Base-by-base conservation (phyloP, 2,329 filamentous ascomycete species). In the Trichophyton equinum region DNA sequence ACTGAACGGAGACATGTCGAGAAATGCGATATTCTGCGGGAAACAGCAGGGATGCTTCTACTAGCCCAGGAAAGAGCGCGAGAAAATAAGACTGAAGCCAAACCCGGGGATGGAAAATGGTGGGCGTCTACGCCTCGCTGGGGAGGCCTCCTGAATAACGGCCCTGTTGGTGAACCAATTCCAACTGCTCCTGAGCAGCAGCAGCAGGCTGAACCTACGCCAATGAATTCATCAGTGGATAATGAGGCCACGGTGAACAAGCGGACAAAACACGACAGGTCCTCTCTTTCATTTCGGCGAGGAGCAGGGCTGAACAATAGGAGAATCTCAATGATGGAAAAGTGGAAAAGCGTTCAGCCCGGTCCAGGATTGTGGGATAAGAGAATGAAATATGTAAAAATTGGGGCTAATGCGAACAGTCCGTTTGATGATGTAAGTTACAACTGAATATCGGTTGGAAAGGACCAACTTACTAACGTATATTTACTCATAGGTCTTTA, bases 11-110 rank as follows among this genome's bases (percentile, higher is more conserved):
- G 71, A 3, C 64, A 71, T 56, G 72, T 67, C 36, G 75, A 75
- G 62, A 68, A 76, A 15, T 75, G 84, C 58, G 82, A 85, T 67
- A 65, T 80, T 7, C 75, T 83, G 63, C 77, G 82, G 60, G 83
- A 86, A 66, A 70, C 84, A 3, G 82, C 81, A 4, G 79, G 77
- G 1, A 72, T 85, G 70, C 71, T 86, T 13, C 73, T 82, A 20
- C 68, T 84, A 1, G 83, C 83, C 1, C 82, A 85, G 68, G 82
- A 85, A 68, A 77, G 83, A 42, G 76, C 76, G n/a, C 75, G 82
- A 58, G 77, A 85, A 66, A 82, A 81, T 0, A 74, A 72, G 59
- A 67, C 67, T 1, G 80, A 83, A 65, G 68, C 71, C 57, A 76
- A 71, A 58, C 76, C 80, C 2, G 81, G 81, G 0, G 78, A 82